Evolutionary conservation across 768 basidiomycete species (phyloP).

Genomic region (Rickenella mellea): DNA sequence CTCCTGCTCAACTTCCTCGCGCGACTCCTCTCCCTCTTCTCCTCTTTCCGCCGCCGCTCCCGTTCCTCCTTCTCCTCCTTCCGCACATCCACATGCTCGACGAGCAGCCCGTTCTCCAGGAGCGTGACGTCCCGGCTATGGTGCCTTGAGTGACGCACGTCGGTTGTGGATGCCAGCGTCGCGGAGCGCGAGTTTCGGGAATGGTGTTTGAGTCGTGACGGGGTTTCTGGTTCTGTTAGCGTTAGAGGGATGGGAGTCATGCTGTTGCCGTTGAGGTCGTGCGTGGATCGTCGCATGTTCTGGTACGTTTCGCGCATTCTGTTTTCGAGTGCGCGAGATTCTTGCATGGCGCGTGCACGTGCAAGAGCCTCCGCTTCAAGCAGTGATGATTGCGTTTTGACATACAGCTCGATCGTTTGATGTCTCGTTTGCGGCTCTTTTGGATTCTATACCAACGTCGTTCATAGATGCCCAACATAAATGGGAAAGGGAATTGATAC

Average conservation of each 20-base stretch:
- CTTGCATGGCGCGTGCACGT: constrained; percentile 67
- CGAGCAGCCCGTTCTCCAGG: constrained; percentile 82
- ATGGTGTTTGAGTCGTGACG: too few species aligned
- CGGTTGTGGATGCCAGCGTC: not conserved
- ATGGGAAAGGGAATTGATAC: constrained; percentile 17
- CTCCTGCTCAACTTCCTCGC: constrained; percentile 68
- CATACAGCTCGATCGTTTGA: constrained; percentile 72
- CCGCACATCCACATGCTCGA: constrained; percentile 78
- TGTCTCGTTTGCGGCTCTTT: constrained; percentile 81
- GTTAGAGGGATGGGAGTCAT: not conserved
- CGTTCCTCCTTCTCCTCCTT: constrained; percentile 70
- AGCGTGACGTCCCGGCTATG: constrained; percentile 69
- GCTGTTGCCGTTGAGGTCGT: constrained; percentile 49
- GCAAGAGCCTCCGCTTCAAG: constrained; percentile 79
- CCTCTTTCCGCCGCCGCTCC: constrained; percentile 61
- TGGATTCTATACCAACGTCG: constrained; percentile 55
- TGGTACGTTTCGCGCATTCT: constrained; percentile 75
- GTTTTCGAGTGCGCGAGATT: constrained; percentile 66
- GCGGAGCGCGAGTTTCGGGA: too few species aligned
- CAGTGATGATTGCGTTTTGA: constrained; percentile 70
- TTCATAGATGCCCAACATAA: constrained; percentile 1
- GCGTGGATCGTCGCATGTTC: constrained; percentile 69
- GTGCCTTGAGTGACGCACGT: constrained; percentile 22
- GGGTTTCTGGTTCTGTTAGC: not conserved
- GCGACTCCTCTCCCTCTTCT: constrained; percentile 42